These are phyloP conservation scores for Podila clonocystis DNA, from an alignment of 192 early-diverging fungal species.

Conservation along the genomic window DNA sequence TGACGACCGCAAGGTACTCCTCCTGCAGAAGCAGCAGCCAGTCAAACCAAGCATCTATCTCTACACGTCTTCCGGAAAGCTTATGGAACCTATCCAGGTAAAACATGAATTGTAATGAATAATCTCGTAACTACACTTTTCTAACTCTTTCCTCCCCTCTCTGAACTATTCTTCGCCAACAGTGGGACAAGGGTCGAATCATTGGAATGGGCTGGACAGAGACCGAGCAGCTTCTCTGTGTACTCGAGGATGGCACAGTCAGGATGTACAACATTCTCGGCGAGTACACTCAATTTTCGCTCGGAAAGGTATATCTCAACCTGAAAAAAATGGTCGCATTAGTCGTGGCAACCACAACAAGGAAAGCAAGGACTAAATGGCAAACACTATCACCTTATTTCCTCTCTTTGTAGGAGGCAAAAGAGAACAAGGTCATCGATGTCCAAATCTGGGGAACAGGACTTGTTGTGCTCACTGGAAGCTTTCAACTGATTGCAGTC, in stretches of 20 bases:
- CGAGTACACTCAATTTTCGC: constrained; percentile 78
- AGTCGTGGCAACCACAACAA: too few relatives aligned
- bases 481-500: constrained; percentile 83
- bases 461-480: constrained; percentile 90
- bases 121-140: not conserved
- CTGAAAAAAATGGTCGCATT: not conserved
- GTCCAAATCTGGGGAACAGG: constrained; percentile 92
- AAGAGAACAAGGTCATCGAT: constrained; percentile 82
- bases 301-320: constrained; percentile 72
- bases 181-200: constrained; percentile 92
- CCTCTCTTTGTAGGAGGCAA: constrained; percentile 69
- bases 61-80: constrained; percentile 86
- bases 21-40: constrained; percentile 76
- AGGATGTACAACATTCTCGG: constrained; percentile 86
- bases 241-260: constrained; percentile 87
- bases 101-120: not conserved
- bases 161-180: not conserved
- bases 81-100: constrained; percentile 88
- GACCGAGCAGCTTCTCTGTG: constrained; percentile 86
- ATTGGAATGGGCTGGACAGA: constrained; percentile 95
- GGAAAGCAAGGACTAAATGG: too few relatives aligned
- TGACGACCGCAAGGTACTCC: constrained; percentile 85
- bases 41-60: constrained; percentile 85
- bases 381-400: not conserved
- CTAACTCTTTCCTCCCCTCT: not conserved